Conservation (phyloP, 2,329 filamentous ascomycete species). For the Trichoderma breve region DNA sequence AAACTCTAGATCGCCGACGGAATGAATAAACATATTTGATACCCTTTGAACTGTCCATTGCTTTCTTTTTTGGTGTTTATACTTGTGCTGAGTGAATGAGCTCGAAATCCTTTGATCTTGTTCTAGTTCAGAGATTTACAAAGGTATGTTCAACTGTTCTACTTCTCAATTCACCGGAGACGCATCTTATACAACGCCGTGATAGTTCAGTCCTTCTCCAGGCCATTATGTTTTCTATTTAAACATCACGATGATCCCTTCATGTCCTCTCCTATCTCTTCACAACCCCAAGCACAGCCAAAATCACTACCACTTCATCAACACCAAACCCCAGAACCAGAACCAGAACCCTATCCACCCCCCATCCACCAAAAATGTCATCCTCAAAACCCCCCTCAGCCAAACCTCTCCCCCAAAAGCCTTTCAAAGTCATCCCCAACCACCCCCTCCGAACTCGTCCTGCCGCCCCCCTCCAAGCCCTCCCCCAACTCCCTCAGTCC, state of each 20-base stretch:
- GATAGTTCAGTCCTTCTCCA: not conserved
- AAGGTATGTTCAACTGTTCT: not conserved
- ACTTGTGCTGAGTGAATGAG: not conserved
- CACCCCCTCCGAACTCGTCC: not conserved
- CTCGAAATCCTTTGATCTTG: not conserved
- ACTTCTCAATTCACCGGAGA: not conserved
- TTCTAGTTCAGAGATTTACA: not conserved
- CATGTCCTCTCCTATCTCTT: not conserved
- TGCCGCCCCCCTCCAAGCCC: not conserved
- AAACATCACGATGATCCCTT: not conserved
- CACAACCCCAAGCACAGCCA: not conserved
- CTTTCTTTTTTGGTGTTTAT: not conserved
- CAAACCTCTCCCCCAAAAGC: not conserved
- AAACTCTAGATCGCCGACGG: not conserved
- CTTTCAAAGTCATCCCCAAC: not conserved
- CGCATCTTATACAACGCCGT: not conserved
- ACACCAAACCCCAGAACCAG: not conserved
- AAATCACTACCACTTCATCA: not conserved
- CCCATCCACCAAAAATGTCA: not conserved
- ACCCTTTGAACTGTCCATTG: not conserved
- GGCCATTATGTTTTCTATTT: not conserved
- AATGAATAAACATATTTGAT: slow-evolving; percentile 10
- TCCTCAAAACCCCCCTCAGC: not conserved
- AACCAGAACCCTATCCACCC: not conserved
- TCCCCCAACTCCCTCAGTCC: not conserved